Percentiles rank a stretch among this genome's conserved stretches.
phyloP scores from a whole-genome alignment of 163 green algal species.

The Scenedesmus sp. region DNA sequence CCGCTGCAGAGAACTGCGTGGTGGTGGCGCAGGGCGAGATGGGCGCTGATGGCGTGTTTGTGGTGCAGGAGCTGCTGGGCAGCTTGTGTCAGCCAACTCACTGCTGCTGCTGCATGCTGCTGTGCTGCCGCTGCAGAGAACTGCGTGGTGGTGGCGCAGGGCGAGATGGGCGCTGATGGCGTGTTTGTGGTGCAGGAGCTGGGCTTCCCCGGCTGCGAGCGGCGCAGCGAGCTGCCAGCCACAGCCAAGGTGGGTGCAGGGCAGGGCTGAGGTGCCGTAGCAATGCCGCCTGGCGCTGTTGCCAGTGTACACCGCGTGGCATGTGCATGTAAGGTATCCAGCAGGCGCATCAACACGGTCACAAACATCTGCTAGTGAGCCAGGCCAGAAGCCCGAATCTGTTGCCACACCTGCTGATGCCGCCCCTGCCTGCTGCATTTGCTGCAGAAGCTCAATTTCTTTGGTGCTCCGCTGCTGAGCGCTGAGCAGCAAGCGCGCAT shows the following conservation, averaged over 20 bases:
- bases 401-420: not conserved
- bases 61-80: slow-evolving; percentile 67
- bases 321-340: too few species aligned
- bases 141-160: slow-evolving; percentile 93
- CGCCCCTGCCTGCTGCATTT: not conserved
- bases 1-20: slow-evolving; percentile 89
- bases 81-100: not conserved
- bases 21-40: slow-evolving; percentile 91
- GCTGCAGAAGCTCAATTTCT: slow-evolving; percentile 81
- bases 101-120: not conserved
- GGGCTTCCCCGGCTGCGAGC: slow-evolving; percentile 86
- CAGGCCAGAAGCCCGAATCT: not conserved
- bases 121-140: slow-evolving; percentile 78
- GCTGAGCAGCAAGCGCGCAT: slow-evolving; percentile 41
- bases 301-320: too few species aligned
- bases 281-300: not conserved
- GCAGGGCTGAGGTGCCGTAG: not conserved
- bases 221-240: slow-evolving; percentile 68
- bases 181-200: slow-evolving; percentile 83
- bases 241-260: slow-evolving; percentile 70
- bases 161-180: slow-evolving; percentile 79
- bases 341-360: too few species aligned
- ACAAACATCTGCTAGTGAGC: too few species aligned
- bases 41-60: slow-evolving; percentile 80
- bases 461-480: slow-evolving; percentile 72